phyloP scores from a whole-genome alignment of 176 grass and related monocot species.

The Oryza nivara region DNA sequence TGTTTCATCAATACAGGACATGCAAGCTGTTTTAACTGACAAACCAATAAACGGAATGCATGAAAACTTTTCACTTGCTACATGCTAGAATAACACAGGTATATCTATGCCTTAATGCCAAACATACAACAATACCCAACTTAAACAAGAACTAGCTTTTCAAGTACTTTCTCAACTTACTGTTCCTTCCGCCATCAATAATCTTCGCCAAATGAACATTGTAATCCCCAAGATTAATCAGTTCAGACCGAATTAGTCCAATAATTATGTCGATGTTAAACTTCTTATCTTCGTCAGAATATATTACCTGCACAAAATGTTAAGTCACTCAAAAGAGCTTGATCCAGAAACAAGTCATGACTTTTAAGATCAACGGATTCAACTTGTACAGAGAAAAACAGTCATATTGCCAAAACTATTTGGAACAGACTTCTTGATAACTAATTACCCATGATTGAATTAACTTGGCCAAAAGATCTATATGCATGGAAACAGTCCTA shows the following conservation, averaged over 20 bases:
- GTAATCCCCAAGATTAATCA: conserved; percentile 89
- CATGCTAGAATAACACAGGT: background rate
- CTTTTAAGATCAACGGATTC: background rate
- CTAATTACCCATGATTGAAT: background rate
- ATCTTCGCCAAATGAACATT: conserved; percentile 89
- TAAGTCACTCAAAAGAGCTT: conserved; percentile 1
- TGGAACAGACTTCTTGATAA: background rate
- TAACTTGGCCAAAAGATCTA: background rate
- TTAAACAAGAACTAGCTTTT: background rate
- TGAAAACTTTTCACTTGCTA: background rate
- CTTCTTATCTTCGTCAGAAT: conserved; percentile 88
- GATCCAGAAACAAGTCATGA: background rate
- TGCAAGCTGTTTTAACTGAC: background rate
- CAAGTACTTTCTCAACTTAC: conserved; percentile 58
- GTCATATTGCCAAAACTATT: background rate
- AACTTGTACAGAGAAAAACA: conserved; percentile 12
- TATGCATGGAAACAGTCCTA: background rate
- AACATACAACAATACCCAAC: background rate
- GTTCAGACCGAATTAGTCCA: conserved; percentile 84
- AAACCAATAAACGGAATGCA: background rate
- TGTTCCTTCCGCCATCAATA: conserved; percentile 90
- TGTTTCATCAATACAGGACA: background rate
- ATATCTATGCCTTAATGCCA: background rate
- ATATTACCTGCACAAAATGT: conserved; percentile 75
- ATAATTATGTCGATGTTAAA: conserved; percentile 79